Percentiles rank a stretch among this genome's conserved stretches.
These are phyloP conservation scores for Aphanocladium album DNA, from an alignment of 2,329 filamentous ascomycete species.

Conservation along the genomic window DNA sequence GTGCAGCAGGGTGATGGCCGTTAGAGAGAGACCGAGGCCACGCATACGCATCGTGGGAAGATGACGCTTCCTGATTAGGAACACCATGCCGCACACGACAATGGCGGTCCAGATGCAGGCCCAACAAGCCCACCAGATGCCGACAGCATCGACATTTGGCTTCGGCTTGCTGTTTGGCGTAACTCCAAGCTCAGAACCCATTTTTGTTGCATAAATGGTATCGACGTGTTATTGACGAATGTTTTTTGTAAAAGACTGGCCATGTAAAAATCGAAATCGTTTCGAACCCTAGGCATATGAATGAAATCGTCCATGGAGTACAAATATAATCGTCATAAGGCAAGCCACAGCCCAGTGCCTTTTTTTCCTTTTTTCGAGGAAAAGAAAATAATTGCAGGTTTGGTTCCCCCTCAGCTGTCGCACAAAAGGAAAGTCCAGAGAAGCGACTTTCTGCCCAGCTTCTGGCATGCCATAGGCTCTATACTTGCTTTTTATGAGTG, in stretches of 20 bases:
- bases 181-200: conserved; percentile 24
- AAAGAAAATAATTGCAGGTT: neutral
- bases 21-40: conserved; percentile 35
- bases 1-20: conserved; percentile 35
- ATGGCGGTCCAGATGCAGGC: conserved; percentile 29
- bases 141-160: conserved; percentile 23
- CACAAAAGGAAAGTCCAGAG: neutral
- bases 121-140: conserved; percentile 31
- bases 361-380: neutral
- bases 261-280: neutral
- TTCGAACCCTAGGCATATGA: neutral
- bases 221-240: neutral
- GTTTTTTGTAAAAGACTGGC: neutral
- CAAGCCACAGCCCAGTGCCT: neutral
- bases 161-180: conserved; percentile 17
- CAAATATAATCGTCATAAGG: neutral
- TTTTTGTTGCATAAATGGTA: neutral
- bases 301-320: neutral
- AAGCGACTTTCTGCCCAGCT: neutral
- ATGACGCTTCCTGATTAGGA: conserved; percentile 31
- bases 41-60: conserved; percentile 35
- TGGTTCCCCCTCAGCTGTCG: neutral
- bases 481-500: conserved; percentile 1
- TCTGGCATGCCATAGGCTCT: neutral
- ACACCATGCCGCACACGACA: conserved; percentile 33